These are phyloP conservation scores for Calonectria multiphialidica DNA, from an alignment of 2,329 filamentous ascomycete species.

Conservation along the genomic window DNA sequence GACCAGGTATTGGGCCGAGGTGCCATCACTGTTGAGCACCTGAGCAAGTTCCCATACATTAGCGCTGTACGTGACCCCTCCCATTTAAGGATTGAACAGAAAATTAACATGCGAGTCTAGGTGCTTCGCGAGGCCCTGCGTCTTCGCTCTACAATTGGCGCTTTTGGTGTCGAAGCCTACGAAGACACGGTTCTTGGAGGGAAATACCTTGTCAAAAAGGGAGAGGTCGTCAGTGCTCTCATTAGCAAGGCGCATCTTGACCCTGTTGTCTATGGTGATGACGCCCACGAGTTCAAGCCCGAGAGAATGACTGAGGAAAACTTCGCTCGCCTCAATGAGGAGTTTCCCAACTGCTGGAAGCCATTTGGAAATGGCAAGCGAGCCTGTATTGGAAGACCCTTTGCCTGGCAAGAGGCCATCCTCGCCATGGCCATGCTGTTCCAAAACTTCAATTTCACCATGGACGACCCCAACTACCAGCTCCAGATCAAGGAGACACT, in stretches of 20 bases:
- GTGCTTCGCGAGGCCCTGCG: constrained; percentile 75
- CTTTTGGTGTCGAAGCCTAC: constrained; percentile 65
- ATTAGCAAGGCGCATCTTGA: constrained; percentile 71
- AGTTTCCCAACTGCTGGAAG: constrained; percentile 75
- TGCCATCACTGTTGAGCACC: constrained; percentile 69
- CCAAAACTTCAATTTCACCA: constrained; percentile 77
- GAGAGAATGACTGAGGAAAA: constrained; percentile 79
- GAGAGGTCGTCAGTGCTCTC: constrained; percentile 62
- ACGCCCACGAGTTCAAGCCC: constrained; percentile 75
- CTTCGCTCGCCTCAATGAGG: constrained; percentile 70
- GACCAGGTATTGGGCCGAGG: constrained; percentile 72
- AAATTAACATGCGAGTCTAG: constrained; percentile 8
- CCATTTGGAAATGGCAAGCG: constrained; percentile 81
- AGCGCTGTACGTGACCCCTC: constrained; percentile 55
- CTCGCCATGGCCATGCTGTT: constrained; percentile 73
- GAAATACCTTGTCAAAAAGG: constrained; percentile 69
- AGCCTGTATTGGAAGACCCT: constrained; percentile 78
- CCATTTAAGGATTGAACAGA: too few relatives aligned
- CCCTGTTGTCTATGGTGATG: constrained; percentile 72
- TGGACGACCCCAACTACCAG: constrained; percentile 69
- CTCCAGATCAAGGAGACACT: constrained; percentile 68
- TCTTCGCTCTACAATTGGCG: constrained; percentile 70
- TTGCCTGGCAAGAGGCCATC: constrained; percentile 80
- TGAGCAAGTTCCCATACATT: constrained; percentile 75
- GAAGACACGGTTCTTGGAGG: constrained; percentile 68